Evolutionary conservation across 2,329 filamentous ascomycete species (phyloP).

Genomic region (Aspergillus neoniger): DNA sequence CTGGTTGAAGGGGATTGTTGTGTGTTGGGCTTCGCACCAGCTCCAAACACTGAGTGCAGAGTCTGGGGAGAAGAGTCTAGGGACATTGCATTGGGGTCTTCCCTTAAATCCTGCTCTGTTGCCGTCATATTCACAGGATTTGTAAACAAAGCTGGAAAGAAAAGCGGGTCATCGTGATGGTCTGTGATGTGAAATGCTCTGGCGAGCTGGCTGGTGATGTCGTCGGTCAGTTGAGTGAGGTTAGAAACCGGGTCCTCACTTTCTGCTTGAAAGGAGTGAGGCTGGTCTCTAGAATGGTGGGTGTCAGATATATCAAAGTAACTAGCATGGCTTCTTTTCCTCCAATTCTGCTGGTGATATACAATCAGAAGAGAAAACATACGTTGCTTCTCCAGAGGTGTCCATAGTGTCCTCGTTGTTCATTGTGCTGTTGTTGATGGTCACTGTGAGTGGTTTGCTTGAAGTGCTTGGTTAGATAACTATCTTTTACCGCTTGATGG

Average conservation of each 20-base stretch:
- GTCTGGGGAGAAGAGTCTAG: background rate
- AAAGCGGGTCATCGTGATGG: background rate
- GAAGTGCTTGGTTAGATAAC: background rate
- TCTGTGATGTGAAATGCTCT: slow-evolving; percentile 11
- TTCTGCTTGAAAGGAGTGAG: background rate
- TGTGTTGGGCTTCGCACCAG: background rate
- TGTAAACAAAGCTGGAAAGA: slow-evolving; percentile 1
- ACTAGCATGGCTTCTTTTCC: too few species aligned
- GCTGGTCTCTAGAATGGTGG: background rate
- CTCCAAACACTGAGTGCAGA: background rate
- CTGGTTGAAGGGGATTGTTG: background rate
- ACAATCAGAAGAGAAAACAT: background rate
- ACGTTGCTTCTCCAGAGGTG: background rate
- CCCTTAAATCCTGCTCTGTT: background rate
- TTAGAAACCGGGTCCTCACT: background rate
- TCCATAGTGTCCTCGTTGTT: background rate
- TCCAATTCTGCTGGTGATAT: background rate
- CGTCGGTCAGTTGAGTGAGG: background rate
- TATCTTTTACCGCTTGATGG: too few species aligned
- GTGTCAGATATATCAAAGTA: background rate
- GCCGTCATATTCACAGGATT: background rate
- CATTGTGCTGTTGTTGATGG: background rate
- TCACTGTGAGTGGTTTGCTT: background rate
- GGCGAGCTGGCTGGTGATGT: slow-evolving; percentile 10
- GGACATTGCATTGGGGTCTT: background rate